Evolutionary conservation across 192 early-diverging fungal genomes (phyloP).

Genomic region (Entomortierella parvispora): DNA sequence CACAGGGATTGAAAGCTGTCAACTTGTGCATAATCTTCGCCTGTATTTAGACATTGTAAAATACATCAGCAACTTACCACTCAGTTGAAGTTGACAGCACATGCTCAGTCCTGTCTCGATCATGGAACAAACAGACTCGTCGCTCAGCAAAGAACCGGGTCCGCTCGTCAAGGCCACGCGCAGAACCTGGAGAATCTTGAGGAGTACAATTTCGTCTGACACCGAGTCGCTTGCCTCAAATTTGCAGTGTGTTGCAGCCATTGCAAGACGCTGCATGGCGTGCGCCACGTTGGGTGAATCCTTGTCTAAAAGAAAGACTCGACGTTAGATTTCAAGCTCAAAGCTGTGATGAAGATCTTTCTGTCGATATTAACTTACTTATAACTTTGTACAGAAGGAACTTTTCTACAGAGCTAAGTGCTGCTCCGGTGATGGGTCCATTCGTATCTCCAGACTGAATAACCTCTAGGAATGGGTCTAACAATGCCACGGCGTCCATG

Average conservation of each 20-base stretch:
- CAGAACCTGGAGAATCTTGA: conserved; percentile 88
- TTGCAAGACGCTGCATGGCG: conserved; percentile 77
- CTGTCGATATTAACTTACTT: conserved; percentile 34
- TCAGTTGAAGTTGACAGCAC: conserved; percentile 93
- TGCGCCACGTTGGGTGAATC: conserved; percentile 72
- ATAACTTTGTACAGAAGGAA: conserved; percentile 88
- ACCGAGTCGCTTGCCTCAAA: conserved; percentile 95
- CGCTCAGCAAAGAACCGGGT: conserved; percentile 76
- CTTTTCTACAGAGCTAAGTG: conserved; percentile 90
- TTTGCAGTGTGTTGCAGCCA: conserved; percentile 93
- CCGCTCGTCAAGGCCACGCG: conserved; percentile 78
- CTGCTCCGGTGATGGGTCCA: conserved; percentile 92
- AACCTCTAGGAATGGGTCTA: conserved; percentile 93
- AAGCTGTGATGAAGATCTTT: too few species aligned
- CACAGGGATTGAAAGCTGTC: not conserved
- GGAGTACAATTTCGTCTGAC: conserved; percentile 94
- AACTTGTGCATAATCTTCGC: not conserved
- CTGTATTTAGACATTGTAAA: not conserved
- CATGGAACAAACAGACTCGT: conserved; percentile 96
- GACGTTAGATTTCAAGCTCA: conserved; percentile 12
- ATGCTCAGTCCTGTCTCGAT: conserved; percentile 97
- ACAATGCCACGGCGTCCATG: conserved; percentile 76
- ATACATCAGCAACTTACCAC: conserved; percentile 62
- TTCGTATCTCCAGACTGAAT: conserved; percentile 93
- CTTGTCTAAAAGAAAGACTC: conserved; percentile 29